phyloP scores from a whole-genome alignment of 2,329 filamentous ascomycete species.

The Massarina eburnea region DNA sequence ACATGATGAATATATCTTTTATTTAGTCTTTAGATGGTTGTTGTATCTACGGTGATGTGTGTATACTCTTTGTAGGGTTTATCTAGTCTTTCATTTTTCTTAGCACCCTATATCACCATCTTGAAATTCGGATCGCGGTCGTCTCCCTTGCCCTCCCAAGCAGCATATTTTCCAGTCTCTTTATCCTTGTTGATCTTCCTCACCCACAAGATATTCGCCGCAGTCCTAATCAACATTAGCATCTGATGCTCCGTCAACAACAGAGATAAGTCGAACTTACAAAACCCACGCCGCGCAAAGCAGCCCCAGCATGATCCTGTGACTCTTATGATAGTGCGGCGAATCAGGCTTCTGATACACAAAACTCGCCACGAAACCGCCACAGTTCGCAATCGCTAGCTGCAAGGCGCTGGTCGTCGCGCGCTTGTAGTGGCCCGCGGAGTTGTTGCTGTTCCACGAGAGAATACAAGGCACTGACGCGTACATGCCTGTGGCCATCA shows the following conservation, averaged over 20 bases:
- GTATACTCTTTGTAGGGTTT: too few relatives aligned
- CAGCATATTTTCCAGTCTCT: constrained; percentile 58
- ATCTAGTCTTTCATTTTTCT: too few relatives aligned
- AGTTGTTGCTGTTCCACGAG: constrained; percentile 69
- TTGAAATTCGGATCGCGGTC: constrained; percentile 65
- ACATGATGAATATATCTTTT: too few relatives aligned
- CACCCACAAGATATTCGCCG: constrained; percentile 64
- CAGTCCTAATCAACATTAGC: constrained; percentile 49
- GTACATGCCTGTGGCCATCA: constrained; percentile 68
- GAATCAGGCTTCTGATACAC: constrained; percentile 61
- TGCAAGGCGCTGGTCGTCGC: constrained; percentile 68
- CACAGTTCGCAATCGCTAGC: constrained; percentile 66
- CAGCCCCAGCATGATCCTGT: constrained; percentile 62
- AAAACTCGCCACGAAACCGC: constrained; percentile 67
- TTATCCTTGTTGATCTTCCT: constrained; percentile 67
- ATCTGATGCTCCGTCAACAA: neutral
- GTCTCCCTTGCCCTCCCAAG: constrained; percentile 60
- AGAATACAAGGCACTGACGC: constrained; percentile 63
- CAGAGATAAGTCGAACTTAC: constrained; percentile 48
- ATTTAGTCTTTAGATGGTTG: too few relatives aligned
- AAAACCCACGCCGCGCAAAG: constrained; percentile 65
- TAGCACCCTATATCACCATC: constrained; percentile 58
- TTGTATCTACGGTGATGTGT: too few relatives aligned
- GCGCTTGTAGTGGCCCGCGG: constrained; percentile 69
- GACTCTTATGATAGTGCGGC: constrained; percentile 62